Base-by-base conservation (phyloP, 257 asterid species). In the Leonotis leonurus region DNA sequence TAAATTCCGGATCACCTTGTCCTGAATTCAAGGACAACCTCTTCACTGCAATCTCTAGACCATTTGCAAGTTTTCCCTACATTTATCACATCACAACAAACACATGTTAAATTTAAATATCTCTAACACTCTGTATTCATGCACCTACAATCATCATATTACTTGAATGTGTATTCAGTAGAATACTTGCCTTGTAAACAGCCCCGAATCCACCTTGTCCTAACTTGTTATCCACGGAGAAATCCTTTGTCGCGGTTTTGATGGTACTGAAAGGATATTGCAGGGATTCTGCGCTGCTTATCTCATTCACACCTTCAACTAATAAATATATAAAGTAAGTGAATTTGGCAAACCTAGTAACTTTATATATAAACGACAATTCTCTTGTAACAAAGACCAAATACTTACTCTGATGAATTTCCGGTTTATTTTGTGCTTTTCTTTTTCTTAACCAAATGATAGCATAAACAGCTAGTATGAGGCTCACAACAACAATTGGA, bases 151-250 rank as follows among this genome's bases (percentile, higher is more conserved):
- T 29, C n/a, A n/a, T n/a, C 9, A 3, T 33, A 33, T 33, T 12
- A 33, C 11, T 14, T 33, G 10, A 40, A 4, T 39, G 6, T 39
- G 0, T n/a, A 0, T 39, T 0, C 20, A 4, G 4, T 50, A n/a
- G 11, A 35, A 6, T 17, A 27, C 8, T 26, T 73, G 73, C 82
- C 82, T 64, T 69, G 29, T 77, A 73, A 30, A 77, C 82, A 4
- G 67, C 3, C 3, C 82, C 82, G n/a, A 77, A 77, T 73, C 82
- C 82, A 60, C 82, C 82, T 41, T 69, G 24, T 0, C 82, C 78
- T 24, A 77, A 16, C 49, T 77, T 69, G 56, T 65, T 69, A 3
- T 54, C 65, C 2, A 60, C 62, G 0, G 82, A 69, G 73, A 77
- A 77, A 60, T 69, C 51, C 22, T 65, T 44, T 11, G 82, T 77